Evolutionary conservation across 2,329 filamentous ascomycete species (phyloP).

Genomic region (Clonostachys rhizophaga): DNA sequence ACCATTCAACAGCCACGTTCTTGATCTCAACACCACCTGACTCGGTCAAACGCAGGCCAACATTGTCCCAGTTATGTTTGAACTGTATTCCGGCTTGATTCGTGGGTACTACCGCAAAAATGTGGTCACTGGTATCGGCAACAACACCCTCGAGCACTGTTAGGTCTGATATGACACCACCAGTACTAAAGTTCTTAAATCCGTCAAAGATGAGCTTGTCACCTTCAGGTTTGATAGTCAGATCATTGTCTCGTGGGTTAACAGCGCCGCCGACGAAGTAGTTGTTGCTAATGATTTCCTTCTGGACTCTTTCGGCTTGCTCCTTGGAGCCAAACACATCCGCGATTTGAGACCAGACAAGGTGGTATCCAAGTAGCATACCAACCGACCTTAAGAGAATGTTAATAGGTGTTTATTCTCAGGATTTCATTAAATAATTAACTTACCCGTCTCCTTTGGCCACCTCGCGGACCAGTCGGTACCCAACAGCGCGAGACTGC

Average conservation of each 20-base stretch:
- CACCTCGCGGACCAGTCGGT: slow-evolving; percentile 56
- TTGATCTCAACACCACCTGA: slow-evolving; percentile 58
- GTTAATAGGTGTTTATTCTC: neutral
- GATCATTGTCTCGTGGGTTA: slow-evolving; percentile 59
- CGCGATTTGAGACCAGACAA: slow-evolving; percentile 59
- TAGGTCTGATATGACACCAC: slow-evolving; percentile 60
- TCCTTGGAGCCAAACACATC: slow-evolving; percentile 55
- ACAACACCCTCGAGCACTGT: slow-evolving; percentile 60
- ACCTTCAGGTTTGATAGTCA: slow-evolving; percentile 49
- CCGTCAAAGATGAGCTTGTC: slow-evolving; percentile 55
- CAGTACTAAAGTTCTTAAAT: slow-evolving; percentile 63
- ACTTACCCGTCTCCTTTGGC: slow-evolving; percentile 56
- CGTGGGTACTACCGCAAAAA: slow-evolving; percentile 58
- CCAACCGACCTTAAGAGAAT: slow-evolving; percentile 42
- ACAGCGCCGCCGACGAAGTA: slow-evolving; percentile 63
- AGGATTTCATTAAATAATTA: neutral
- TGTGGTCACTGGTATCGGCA: slow-evolving; percentile 53
- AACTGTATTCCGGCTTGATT: slow-evolving; percentile 53
- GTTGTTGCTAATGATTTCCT: slow-evolving; percentile 57
- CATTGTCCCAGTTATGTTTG: slow-evolving; percentile 60
- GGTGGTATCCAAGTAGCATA: slow-evolving; percentile 62
- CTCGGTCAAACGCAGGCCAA: slow-evolving; percentile 59
- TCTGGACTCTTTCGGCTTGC: slow-evolving; percentile 51
- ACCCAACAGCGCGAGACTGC: slow-evolving; percentile 43
- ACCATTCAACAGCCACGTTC: slow-evolving; percentile 52